Base-by-base conservation (phyloP, 139 green algal species). In the Axilococcus clingmanii region DNA sequence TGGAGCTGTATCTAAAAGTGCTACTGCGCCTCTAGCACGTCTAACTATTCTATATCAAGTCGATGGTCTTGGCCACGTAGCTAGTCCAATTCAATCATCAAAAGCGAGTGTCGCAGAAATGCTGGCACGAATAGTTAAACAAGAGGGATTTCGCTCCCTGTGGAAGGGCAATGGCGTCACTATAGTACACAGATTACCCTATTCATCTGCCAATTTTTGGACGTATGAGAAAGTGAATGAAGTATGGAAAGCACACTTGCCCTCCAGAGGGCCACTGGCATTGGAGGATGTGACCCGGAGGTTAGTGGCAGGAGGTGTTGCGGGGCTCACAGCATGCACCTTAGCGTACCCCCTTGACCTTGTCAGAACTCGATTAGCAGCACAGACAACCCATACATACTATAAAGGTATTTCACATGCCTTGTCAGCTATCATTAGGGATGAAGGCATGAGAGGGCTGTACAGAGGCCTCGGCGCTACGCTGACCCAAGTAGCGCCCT, bases 11-110 rank as follows among this genome's bases (percentile, higher is more conserved):
- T 83, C 79, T 9, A 97, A 97, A 51, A 89, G 73, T 0, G 71
- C 55, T 38, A 95, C 87, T 19, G 89, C 89, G 1, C 89, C 89
- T 2, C 67, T 97, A 4, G 85, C 85, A 2, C 77, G 89, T 4
- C 73, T 97, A 0, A 97, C 88, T 17, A 97, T 97, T 37, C 66
- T 97, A 1, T 97, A 94, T 53, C 89, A 97, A 77, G 86, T 91
- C 15, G n/a, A 36, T 17, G 3, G 37, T 20, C 8, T 37, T 22
- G n/a, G 12, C 22, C 16, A 9, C 12, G 16, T 45, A 6, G 8
- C 16, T 45, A 11, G 8, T 8, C n/a, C 38, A 19, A 45, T 22
- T 19, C 8, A 8, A 22, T 22, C 38, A 9, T 38, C 12, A 38
- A 38, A 38, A n/a, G 12, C 33, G 12, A 38, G 28, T 40, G 32